Conservation (phyloP, 2,329 filamentous ascomycete genomes). For the Colletotrichum plurivorum region DNA sequence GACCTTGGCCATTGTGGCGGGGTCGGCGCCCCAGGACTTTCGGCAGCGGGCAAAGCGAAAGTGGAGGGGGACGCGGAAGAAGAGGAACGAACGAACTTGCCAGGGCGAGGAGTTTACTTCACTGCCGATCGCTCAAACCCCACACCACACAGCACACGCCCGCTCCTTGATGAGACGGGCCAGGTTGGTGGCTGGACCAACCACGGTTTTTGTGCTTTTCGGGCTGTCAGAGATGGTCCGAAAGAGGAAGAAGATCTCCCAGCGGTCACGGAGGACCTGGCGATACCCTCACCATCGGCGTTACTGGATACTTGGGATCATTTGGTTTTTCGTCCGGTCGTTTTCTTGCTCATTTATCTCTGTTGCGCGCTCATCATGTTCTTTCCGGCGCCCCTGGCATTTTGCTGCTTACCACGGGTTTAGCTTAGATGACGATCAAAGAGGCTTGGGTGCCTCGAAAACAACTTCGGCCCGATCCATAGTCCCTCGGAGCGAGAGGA, state of each 20-base stretch:
- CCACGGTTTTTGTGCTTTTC: constrained; percentile 20
- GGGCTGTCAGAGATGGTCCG: constrained; percentile 17
- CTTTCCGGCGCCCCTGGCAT: not conserved
- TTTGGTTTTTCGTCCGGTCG: constrained; percentile 3
- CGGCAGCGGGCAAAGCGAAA: not conserved
- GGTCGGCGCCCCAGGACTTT: not conserved
- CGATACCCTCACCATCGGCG: constrained; percentile 42
- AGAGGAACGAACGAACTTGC: not conserved
- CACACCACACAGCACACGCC: constrained; percentile 8
- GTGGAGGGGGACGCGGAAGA: not conserved
- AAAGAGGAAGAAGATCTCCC: constrained; percentile 36
- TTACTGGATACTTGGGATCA: constrained; percentile 30
- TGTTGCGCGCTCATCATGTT: constrained; percentile 31
- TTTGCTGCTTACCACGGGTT: constrained; percentile 13
- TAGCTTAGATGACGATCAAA: constrained; percentile 31
- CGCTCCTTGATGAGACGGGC: constrained; percentile 9
- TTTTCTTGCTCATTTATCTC: constrained; percentile 1
- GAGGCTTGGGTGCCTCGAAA: constrained; percentile 3
- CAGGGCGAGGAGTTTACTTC: constrained; percentile 10
- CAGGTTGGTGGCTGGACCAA: constrained; percentile 31
- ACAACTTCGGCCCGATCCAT: constrained; percentile 4
- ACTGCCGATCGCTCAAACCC: constrained; percentile 31
- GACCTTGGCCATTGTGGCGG: not conserved
- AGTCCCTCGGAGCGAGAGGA: constrained; percentile 6
- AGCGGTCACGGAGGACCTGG: constrained; percentile 38